phyloP scores from a whole-genome alignment of 257 asterid genomes.

The Ballota nigra region DNA sequence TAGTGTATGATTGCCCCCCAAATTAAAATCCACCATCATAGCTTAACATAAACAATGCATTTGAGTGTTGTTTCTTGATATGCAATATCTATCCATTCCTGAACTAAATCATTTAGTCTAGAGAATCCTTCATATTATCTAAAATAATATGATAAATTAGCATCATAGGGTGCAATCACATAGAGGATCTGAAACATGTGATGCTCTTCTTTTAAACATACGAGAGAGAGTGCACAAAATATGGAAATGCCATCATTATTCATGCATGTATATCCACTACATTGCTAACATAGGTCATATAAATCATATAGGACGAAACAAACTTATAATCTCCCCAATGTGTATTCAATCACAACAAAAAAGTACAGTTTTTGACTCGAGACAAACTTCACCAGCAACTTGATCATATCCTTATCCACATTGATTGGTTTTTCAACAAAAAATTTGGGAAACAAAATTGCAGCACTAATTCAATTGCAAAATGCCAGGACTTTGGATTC shows the following conservation, averaged over 20 bases:
- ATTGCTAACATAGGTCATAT: not conserved
- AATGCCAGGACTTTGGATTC: conserved; percentile 36
- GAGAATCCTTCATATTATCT: not conserved
- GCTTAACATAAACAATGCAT: not conserved
- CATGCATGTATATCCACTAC: conserved; percentile 11
- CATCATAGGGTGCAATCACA: no score
- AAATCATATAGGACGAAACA: conserved; percentile 3
- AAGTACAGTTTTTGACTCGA: not conserved
- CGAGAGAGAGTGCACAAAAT: no score
- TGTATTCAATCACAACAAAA: not conserved
- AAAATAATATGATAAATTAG: not conserved
- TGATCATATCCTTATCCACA: not conserved
- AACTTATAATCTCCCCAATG: not conserved
- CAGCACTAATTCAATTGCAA: no score
- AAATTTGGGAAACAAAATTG: not conserved
- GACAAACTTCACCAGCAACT: conserved; percentile 8
- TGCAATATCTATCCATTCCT: not conserved
- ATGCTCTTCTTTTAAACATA: no score
- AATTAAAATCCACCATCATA: not conserved
- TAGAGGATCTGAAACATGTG: no score
- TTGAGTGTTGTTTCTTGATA: not conserved
- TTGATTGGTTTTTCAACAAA: not conserved
- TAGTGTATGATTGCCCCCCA: not conserved
- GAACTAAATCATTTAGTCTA: not conserved
- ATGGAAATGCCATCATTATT: conserved; percentile 15